phyloP scores from a whole-genome alignment of 2,329 filamentous ascomycete species.

The Geosmithia flava region DNA sequence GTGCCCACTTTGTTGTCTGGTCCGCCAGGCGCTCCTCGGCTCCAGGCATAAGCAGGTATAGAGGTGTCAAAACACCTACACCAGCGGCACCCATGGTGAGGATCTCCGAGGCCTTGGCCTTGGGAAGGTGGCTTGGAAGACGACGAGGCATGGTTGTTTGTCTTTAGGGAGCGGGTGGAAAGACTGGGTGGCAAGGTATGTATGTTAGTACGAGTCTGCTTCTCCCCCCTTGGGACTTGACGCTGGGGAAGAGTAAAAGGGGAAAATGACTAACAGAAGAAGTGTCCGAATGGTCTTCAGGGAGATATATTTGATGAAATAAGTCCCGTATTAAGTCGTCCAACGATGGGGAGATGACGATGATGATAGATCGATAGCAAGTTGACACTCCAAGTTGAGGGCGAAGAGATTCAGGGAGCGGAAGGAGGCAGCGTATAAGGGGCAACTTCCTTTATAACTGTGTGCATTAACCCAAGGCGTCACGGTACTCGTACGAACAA shows the following conservation, averaged over 20 bases:
- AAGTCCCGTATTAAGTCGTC: background rate
- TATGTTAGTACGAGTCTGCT: background rate
- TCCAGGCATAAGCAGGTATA: conserved; percentile 45
- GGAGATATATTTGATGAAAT: background rate
- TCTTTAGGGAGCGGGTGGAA: background rate
- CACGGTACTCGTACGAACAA: background rate
- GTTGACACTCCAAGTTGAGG: background rate
- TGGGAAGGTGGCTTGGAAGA: conserved; percentile 31
- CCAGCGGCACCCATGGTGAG: conserved; percentile 41
- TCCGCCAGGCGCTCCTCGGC: conserved; percentile 39
- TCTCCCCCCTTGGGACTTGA: background rate
- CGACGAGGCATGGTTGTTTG: conserved; percentile 28
- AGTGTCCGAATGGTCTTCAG: background rate
- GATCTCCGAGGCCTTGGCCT: conserved; percentile 33
- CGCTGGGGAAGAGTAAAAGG: background rate
- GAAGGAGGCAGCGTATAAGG: background rate
- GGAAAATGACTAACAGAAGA: background rate
- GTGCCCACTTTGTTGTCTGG: conserved; percentile 45
- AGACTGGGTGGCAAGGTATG: background rate
- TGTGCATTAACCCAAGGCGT: background rate
- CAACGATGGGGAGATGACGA: background rate
- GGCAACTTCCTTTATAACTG: background rate
- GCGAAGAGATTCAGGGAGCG: background rate
- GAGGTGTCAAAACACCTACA: conserved; percentile 38
- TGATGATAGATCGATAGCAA: background rate